Evolutionary conservation across 495 filamentous ascomycete genomes (phyloP).

Genomic region (Baudoinia panamericana): DNA sequence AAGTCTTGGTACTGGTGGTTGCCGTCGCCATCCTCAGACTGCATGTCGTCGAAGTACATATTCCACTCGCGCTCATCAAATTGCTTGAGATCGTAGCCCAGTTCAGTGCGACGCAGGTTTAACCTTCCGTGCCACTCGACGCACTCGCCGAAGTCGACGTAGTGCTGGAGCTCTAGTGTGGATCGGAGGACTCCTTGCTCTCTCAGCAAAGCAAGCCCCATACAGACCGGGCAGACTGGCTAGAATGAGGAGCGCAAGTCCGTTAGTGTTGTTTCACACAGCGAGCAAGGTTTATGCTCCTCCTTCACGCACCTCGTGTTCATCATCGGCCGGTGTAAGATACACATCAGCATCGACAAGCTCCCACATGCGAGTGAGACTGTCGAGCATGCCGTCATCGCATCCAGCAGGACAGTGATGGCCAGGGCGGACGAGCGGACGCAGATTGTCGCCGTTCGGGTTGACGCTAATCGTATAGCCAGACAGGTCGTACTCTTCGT

Average conservation of each 20-base stretch:
- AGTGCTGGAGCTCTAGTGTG: background rate
- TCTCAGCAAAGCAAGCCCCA: conserved; percentile 5
- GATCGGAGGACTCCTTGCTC: conserved; percentile 8
- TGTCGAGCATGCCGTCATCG: conserved; percentile 2
- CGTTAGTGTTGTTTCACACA: no score
- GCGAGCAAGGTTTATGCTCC: no score
- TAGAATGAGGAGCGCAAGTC: no score
- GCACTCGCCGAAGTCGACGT: background rate
- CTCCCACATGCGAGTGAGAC: background rate
- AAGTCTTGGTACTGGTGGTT: conserved; percentile 1
- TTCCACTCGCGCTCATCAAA: conserved; percentile 13
- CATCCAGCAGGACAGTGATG: conserved; percentile 3
- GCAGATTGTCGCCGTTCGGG: conserved; percentile 1
- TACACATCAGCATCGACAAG: background rate
- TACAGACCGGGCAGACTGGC: conserved; percentile 13
- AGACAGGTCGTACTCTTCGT: background rate
- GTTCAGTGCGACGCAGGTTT: background rate
- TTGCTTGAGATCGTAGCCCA: conserved; percentile 4
- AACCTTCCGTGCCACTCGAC: conserved; percentile 1
- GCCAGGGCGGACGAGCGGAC: background rate
- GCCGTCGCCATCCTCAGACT: background rate
- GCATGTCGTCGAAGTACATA: conserved; percentile 8
- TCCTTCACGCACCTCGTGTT: no score
- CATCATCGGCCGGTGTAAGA: background rate
- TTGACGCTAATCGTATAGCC: background rate